Evolutionary conservation across 176 grass and related monocot species (phyloP).

Genomic region (Avena eriantha): DNA sequence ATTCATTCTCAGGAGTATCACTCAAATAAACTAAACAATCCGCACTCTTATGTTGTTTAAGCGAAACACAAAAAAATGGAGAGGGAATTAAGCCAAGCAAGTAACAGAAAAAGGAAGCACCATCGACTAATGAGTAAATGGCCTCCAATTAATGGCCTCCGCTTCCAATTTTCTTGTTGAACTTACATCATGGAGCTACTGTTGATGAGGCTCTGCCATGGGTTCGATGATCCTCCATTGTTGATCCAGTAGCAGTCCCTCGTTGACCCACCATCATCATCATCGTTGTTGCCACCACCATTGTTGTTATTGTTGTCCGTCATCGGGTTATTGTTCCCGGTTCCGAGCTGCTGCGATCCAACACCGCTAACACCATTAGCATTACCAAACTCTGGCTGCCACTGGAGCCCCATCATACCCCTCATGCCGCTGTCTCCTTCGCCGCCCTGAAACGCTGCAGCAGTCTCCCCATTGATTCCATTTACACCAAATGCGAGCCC

Average conservation of each 20-base stretch:
- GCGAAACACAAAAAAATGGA: not conserved
- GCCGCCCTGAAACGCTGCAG: not conserved
- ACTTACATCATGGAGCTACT: slow-evolving; percentile 35
- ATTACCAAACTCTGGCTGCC: not conserved
- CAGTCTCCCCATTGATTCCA: not conserved
- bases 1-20: not conserved
- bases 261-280: not conserved
- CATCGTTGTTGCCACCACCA: not conserved
- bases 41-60: not conserved
- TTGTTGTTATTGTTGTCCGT: not conserved
- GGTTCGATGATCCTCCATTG: not conserved
- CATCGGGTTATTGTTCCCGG: not conserved
- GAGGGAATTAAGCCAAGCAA: not conserved
- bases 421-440: not conserved
- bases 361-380: not conserved
- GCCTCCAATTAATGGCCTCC: not conserved
- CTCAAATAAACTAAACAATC: slow-evolving; percentile 11
- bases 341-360: not conserved
- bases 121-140: not conserved
- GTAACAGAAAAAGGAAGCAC: not conserved
- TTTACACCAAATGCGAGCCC: not conserved
- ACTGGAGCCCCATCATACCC: slow-evolving; percentile 6
- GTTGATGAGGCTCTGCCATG: slow-evolving; percentile 54
- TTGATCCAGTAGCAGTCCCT: slow-evolving; percentile 19
- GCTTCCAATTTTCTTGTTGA: not conserved